Base-by-base conservation (phyloP, 1,284 basidiomycete species). In the Ceratobasidium sp. region DNA sequence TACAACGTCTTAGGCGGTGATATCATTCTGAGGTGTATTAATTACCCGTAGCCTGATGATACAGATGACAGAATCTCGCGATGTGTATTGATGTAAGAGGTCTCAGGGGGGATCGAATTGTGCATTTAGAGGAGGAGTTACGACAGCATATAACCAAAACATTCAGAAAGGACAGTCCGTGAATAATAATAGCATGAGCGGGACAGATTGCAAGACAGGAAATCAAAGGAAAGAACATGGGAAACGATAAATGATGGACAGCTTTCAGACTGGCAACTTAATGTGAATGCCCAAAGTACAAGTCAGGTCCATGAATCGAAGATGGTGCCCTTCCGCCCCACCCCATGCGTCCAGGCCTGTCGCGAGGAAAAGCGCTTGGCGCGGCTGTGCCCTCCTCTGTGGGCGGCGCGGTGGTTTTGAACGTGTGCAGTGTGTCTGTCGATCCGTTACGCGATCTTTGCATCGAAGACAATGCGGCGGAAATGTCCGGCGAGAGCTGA, bases 241-340 rank as follows among this genome's bases (percentile, higher is more conserved):
- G 10, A 23, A 73, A 30, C 16, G 57, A 54, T 59, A 44, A 46
- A 48, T 46, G n/a, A 35, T 4, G 12, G 41, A 44, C 69, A 27
- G 23, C 3, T 23, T 50, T n/a, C 23, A 67, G 27, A 14, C 23
- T 50, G 27, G 27, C 27, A 50, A 50, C 18, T 59, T 27, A 70
- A 23, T 52, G 52, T 14, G n/a, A n/a, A 27, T 74, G 33, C n/a
- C 54, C 55, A 44, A 57, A 57, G 23, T 57, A 52, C 48, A 74
- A 30, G 50, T 52, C 59, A 64, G 33, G 59, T 52, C 71, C 27
- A n/a, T 74, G 71, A 64, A 64, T 52, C 14, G 71, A 74, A 20
- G 38, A 30, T 46, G 69, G 69, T n/a, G 71, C 59, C 20, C 46
- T 59, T 23, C 59, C 27, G 7, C 41, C 44, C 71, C 59, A 64